phyloP scores from a whole-genome alignment of 2,329 filamentous ascomycete species.

The Colletotrichum sp. region DNA sequence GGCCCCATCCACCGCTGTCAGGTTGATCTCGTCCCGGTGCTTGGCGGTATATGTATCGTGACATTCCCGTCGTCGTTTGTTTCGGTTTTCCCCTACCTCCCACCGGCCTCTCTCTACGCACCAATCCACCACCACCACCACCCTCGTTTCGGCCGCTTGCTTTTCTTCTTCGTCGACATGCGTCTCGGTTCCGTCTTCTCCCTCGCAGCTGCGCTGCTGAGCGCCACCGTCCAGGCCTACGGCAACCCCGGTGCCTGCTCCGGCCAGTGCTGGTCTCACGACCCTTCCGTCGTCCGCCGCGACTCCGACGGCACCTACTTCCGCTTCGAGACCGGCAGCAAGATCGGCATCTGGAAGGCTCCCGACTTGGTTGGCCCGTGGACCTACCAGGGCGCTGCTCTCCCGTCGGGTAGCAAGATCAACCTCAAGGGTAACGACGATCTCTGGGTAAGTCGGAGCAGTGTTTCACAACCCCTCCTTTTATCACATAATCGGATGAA shows the following conservation, averaged over 20 bases:
- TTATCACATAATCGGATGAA: neutral
- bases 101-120: neutral
- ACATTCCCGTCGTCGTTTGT: neutral
- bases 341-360: conserved; percentile 44
- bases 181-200: conserved; percentile 6
- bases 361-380: conserved; percentile 44
- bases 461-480: no score
- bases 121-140: neutral
- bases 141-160: neutral
- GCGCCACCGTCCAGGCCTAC: conserved; percentile 20
- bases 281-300: conserved; percentile 42
- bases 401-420: conserved; percentile 43
- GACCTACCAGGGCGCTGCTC: conserved; percentile 44
- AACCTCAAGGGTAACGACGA: conserved; percentile 43
- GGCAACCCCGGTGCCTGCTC: conserved; percentile 40
- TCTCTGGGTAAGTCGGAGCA: conserved; percentile 42
- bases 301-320: conserved; percentile 44
- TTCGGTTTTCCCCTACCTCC: neutral
- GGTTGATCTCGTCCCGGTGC: neutral
- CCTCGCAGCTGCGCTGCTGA: conserved; percentile 6
- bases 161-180: neutral
- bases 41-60: neutral
- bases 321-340: conserved; percentile 45
- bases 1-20: neutral
- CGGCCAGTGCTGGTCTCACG: conserved; percentile 41